phyloP scores from a whole-genome alignment of 1,284 basidiomycete genomes.

The Mycosarcoma maydis region DNA sequence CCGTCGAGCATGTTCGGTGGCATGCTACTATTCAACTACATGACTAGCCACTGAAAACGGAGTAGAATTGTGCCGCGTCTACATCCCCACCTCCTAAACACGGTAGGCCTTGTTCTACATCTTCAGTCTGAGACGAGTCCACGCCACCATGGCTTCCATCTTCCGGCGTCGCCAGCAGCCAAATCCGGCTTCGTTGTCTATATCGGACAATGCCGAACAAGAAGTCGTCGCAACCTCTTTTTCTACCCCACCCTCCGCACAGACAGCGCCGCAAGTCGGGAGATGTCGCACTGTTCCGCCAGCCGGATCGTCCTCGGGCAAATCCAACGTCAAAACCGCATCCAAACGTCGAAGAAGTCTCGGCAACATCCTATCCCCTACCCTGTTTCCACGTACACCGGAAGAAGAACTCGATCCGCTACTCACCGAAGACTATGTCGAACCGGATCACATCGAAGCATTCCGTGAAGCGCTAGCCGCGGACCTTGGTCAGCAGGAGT shows the following conservation, averaged over 20 bases:
- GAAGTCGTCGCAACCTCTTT: conserved; percentile 7
- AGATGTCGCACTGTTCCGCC: conserved; percentile 1
- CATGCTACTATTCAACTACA: neutral
- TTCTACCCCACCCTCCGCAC: conserved; percentile 3
- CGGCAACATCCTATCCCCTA: conserved; percentile 39
- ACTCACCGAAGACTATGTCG: conserved; percentile 48
- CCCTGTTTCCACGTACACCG: conserved; percentile 21
- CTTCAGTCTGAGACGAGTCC: no score
- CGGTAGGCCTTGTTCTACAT: no score
- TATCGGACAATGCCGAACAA: conserved; percentile 5
- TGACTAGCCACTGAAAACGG: no score
- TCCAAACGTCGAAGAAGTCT: conserved; percentile 39
- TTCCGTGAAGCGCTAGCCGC: conserved; percentile 55
- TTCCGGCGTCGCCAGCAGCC: conserved; percentile 44
- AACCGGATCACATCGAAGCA: conserved; percentile 50
- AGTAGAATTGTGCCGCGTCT: no score
- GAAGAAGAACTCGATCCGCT: conserved; percentile 50
- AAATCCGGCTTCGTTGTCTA: conserved; percentile 23
- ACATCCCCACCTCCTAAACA: no score
- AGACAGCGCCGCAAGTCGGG: neutral
- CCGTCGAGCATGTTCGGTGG: neutral
- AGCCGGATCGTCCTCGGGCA: neutral
- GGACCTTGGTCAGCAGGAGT: conserved; percentile 58
- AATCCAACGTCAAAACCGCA: conserved; percentile 8
- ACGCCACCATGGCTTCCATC: conserved; percentile 31